Base-by-base conservation (phyloP, 2,329 filamentous ascomycete species). In the Fusarium avenaceum region DNA sequence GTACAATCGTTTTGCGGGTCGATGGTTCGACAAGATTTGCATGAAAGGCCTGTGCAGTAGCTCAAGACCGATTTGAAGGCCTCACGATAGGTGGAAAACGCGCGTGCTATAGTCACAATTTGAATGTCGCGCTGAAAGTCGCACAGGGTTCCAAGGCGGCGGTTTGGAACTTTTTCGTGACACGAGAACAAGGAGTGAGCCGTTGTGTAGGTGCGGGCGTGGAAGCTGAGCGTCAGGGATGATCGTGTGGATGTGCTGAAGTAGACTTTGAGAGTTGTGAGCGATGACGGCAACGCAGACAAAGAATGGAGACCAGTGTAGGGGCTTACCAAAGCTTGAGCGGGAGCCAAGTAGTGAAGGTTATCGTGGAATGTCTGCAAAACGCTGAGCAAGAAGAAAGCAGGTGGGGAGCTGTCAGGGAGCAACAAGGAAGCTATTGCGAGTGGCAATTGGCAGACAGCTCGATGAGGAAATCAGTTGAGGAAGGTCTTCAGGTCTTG, bases 301-400 rank as follows among this genome's bases (percentile, higher is more conserved):
- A 66, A 68, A 71, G 71, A 55, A 63, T 50, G 58, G 52, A 58
- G 62, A 69, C 59, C 28, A 57, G 59, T 72, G 58, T 63, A 63
- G 60, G 65, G 71, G 62, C 72, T 64, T 74, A 73, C 72, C 59
- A 67, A 71, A 66, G 70, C 69, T 63, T 52, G 61, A 57, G 57
- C 49, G 45, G 49, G 61, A 53, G 55, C 59, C 55, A 69, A 69
- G 65, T 35, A 63, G 48, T 50, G 43, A 69, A 61, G 47, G 39
- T 24, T 66, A 40, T 50, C 20, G 44, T 63, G 47, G 51, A 33
- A 26, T 54, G 55, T 33, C 47, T 62, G 43, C 45, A 57, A 61
- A 42, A 65, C 47, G 61, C 50, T 62, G 52, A 52, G 58, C 44
- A 60, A 51, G 55, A 57, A 55, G 51, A 68, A 61, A 53, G 49